Conservation (phyloP, 2,329 filamentous ascomycete genomes). For the Aspergillus sp. region DNA sequence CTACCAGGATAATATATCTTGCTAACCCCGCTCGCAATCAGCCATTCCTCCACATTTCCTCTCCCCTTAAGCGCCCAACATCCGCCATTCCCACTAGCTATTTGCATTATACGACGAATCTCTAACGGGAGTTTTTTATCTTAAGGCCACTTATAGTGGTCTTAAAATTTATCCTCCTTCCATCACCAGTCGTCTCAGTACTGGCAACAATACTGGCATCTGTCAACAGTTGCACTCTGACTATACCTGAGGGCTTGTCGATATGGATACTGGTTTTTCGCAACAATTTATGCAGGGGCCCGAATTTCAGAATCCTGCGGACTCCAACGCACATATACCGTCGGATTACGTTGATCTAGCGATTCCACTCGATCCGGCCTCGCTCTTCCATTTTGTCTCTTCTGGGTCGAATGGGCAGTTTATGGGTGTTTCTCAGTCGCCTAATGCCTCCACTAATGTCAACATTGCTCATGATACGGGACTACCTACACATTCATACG, state of each 20-base stretch:
- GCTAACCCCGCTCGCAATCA: neutral
- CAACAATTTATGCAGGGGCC: conserved; percentile 5
- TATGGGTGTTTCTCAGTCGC: neutral
- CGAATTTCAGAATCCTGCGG: neutral
- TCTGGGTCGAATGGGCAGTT: neutral
- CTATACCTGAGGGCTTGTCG: neutral
- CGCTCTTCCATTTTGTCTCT: neutral
- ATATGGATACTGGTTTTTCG: conserved; percentile 12
- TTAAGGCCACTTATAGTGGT: neutral
- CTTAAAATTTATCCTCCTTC: no score
- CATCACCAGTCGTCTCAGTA: neutral
- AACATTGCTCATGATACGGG: neutral
- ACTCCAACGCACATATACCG: neutral
- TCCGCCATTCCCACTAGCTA: neutral
- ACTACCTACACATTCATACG: neutral
- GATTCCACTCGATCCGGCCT: neutral
- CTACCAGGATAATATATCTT: neutral
- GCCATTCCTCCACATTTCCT: neutral
- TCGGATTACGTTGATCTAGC: neutral
- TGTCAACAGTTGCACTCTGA: neutral
- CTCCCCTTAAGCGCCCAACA: neutral
- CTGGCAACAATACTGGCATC: neutral
- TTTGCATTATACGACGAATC: no score
- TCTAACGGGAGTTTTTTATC: neutral
- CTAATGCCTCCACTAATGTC: neutral